Conservation (phyloP, 73 alveolate species). For the Stentor coeruleus region DNA sequence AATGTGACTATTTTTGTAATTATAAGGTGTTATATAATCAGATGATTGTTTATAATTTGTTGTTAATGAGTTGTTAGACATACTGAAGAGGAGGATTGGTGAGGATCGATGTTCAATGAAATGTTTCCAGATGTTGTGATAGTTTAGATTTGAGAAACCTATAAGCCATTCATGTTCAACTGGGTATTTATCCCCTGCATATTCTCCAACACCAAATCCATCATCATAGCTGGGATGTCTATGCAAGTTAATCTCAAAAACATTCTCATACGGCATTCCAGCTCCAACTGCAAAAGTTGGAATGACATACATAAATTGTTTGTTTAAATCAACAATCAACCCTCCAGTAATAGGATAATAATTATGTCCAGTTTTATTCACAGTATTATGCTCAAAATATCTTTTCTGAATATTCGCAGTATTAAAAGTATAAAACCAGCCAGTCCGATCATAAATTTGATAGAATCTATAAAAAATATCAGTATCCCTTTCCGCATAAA, state of each 20-base stretch:
- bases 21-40: too few relatives aligned
- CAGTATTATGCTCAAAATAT: background rate
- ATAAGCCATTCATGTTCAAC: background rate
- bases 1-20: too few relatives aligned
- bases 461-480: background rate
- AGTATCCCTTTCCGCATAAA: background rate
- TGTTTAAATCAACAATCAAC: background rate
- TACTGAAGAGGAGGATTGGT: background rate
- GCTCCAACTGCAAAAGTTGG: background rate
- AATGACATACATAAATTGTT: background rate
- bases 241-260: conserved; percentile 14
- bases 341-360: background rate
- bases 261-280: conserved; percentile 17
- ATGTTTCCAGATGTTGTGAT: background rate
- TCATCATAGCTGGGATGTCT: conserved; percentile 3
- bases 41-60: too few relatives aligned
- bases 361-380: background rate
- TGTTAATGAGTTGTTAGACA: too few relatives aligned
- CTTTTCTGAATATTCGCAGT: background rate
- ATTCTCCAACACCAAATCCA: background rate
- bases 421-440: conserved; percentile 8
- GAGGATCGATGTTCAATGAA: background rate
- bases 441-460: background rate
- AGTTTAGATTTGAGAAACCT: background rate
- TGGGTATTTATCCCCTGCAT: background rate